A percentile compares a stretch with the other conserved stretches of the same genome.
phyloP scores from a whole-genome alignment of 1,139 yeast species.

The Hansenula anomala region DNA sequence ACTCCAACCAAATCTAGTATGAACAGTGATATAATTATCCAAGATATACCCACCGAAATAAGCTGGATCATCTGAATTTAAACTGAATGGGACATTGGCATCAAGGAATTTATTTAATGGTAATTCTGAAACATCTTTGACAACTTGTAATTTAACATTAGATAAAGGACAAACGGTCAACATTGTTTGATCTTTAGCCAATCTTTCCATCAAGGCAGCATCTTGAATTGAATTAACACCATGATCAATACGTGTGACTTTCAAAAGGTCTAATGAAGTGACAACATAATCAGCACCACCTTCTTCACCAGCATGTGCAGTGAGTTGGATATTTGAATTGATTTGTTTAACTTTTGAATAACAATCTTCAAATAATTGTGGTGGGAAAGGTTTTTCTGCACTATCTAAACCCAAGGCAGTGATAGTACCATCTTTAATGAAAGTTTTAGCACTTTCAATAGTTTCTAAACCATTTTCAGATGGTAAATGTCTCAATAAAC shows the following conservation, averaged over 20 bases:
- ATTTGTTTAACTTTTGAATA: constrained; percentile 41
- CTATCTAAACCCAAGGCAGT: constrained; percentile 78
- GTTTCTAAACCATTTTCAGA: constrained; percentile 51
- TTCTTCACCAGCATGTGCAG: constrained; percentile 89
- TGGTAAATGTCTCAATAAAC: constrained; percentile 71
- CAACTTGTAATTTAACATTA: constrained; percentile 71
- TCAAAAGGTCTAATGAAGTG: constrained; percentile 50
- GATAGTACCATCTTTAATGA: constrained; percentile 49
- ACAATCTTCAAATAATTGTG: constrained; percentile 59
- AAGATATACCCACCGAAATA: constrained; percentile 80
- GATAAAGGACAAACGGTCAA: constrained; percentile 74
- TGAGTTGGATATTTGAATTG: constrained; percentile 50
- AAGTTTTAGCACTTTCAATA: constrained; percentile 45
- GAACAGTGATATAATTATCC: constrained; percentile 67
- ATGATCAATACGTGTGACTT: constrained; percentile 71
- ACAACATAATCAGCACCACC: constrained; percentile 65
- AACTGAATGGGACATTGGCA: constrained; percentile 61
- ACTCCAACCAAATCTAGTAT: constrained; percentile 56
- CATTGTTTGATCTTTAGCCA: constrained; percentile 50
- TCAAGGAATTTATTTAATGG: constrained; percentile 61
- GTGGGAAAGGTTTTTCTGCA: constrained; percentile 71
- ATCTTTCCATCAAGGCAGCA: constrained; percentile 44
- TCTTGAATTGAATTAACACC: constrained; percentile 63
- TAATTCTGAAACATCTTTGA: constrained; percentile 55
- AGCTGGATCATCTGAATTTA: constrained; percentile 84